Evolutionary conservation across 208 protist genomes (phyloP).

Genomic region (Perkinsela sp.): DNA sequence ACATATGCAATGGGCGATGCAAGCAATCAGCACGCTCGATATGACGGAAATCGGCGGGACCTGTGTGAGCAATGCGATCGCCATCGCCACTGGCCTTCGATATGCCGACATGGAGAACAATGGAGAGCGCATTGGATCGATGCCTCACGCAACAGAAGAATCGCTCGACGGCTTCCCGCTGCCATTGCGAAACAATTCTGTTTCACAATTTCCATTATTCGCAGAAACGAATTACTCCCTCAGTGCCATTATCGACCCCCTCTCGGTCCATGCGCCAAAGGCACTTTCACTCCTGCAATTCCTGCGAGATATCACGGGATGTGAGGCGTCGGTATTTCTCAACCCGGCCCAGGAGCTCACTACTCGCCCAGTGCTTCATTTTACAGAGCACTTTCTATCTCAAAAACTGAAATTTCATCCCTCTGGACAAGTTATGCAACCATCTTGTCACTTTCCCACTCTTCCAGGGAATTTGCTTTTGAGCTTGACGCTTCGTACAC

Average conservation of each 20-base stretch:
- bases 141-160: constrained; percentile 1
- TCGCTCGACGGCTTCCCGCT: constrained; percentile 4
- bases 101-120: neutral
- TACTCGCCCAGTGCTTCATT: constrained; percentile 50
- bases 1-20: too few relatives aligned
- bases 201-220: constrained; percentile 1
- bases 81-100: neutral
- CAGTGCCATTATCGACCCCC: constrained; percentile 58
- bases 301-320: constrained; percentile 10
- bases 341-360: constrained; percentile 20
- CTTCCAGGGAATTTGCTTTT: constrained; percentile 18
- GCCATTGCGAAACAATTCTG: constrained; percentile 1
- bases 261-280: constrained; percentile 37
- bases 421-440: constrained; percentile 15
- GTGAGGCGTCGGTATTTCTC: constrained; percentile 26
- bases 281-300: constrained; percentile 39
- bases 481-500: constrained; percentile 54
- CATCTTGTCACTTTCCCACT: constrained; percentile 14
- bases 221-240: constrained; percentile 7
- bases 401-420: constrained; percentile 27
- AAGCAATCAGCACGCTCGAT: too few relatives aligned
- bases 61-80: neutral
- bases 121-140: constrained; percentile 5
- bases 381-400: constrained; percentile 59
- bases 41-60: too few relatives aligned